phyloP scores from a whole-genome alignment of 2,329 filamentous ascomycete genomes.

The Monosporascus sp. region DNA sequence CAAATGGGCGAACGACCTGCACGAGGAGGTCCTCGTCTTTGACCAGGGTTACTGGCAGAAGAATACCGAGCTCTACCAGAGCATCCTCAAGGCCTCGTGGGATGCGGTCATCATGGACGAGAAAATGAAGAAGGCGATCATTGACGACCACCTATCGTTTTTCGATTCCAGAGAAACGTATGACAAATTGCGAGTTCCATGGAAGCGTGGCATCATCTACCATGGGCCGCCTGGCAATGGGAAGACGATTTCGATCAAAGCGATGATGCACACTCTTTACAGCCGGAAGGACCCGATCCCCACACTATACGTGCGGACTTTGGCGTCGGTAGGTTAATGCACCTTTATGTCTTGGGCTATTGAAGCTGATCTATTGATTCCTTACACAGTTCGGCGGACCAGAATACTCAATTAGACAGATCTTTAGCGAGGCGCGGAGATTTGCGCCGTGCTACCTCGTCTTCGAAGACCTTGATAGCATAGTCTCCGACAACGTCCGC shows the following conservation, averaged over 20 bases:
- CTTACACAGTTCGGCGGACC: conserved; percentile 45
- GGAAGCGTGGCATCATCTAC: conserved; percentile 68
- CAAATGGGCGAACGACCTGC: conserved; percentile 50
- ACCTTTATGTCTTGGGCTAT: too few species aligned
- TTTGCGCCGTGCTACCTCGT: conserved; percentile 65
- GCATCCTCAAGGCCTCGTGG: conserved; percentile 53
- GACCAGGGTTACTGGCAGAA: conserved; percentile 61
- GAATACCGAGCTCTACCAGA: conserved; percentile 54
- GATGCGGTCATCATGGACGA: conserved; percentile 62
- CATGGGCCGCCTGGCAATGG: conserved; percentile 61
- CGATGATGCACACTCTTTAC: conserved; percentile 61
- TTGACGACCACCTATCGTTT: conserved; percentile 61
- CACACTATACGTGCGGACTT: conserved; percentile 55
- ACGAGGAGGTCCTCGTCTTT: conserved; percentile 63
- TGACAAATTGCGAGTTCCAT: conserved; percentile 56
- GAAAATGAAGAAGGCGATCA: conserved; percentile 59
- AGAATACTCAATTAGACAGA: conserved; percentile 46
- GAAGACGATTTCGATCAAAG: conserved; percentile 68
- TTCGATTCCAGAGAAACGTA: conserved; percentile 58
- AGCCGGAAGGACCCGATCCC: conserved; percentile 48
- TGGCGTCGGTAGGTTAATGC: conserved; percentile 31
- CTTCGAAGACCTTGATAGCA: conserved; percentile 67
- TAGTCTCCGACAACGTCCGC: conserved; percentile 55
- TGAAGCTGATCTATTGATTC: neutral
- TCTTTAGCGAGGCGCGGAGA: conserved; percentile 56